Evolutionary conservation across 768 basidiomycete species (phyloP).

Genomic region (Termitomyces sp.): DNA sequence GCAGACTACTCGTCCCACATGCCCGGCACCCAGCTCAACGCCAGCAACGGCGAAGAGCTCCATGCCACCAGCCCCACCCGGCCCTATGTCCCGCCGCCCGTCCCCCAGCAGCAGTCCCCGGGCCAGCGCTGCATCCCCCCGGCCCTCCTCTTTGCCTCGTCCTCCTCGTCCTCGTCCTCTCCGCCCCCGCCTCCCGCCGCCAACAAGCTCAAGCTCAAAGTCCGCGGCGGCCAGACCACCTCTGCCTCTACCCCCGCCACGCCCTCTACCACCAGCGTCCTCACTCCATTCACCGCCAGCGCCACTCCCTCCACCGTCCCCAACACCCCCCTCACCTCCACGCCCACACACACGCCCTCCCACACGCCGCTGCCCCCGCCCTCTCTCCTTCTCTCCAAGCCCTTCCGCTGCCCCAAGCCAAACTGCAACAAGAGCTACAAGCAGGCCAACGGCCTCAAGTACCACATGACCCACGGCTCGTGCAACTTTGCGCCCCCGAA

Average conservation of each 20-base stretch:
- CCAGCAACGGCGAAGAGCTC: constrained; percentile 30
- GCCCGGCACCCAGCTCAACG: constrained; percentile 49
- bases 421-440: constrained; percentile 97
- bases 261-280: constrained; percentile 14
- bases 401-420: constrained; percentile 90
- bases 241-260: constrained; percentile 14
- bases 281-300: constrained; percentile 4
- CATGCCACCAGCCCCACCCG: background rate
- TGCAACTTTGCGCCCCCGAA: constrained; percentile 93
- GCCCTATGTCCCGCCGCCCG: background rate
- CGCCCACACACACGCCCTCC: constrained; percentile 23
- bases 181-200: constrained; percentile 6
- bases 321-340: constrained; percentile 1
- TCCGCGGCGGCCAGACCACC: constrained; percentile 14
- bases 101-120: constrained; percentile 3
- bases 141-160: constrained; percentile 17
- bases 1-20: constrained; percentile 56
- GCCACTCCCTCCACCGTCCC: constrained; percentile 1
- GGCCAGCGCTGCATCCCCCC: constrained; percentile 17
- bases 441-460: constrained; percentile 92
- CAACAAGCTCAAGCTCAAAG: constrained; percentile 16
- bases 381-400: constrained; percentile 70
- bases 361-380: constrained; percentile 36
- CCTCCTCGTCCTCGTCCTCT: background rate
- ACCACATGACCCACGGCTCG: constrained; percentile 88